Evolutionary conservation across 73 alveolate species (phyloP).

Genomic region (Tetrahymena thermophila): DNA sequence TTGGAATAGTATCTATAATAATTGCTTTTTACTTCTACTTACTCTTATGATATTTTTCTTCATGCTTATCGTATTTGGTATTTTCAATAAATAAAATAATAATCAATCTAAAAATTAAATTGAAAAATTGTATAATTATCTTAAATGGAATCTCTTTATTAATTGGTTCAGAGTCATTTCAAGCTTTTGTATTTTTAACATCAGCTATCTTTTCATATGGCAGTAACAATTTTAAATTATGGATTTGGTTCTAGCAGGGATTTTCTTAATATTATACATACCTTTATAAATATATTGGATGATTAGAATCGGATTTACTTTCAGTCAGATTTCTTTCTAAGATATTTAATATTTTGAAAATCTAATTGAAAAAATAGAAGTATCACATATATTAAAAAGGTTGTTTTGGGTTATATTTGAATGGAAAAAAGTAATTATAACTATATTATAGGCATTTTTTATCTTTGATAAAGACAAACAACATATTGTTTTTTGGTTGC

Average conservation of each 20-base stretch:
- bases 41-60: too few species aligned
- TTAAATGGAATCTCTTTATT: background rate
- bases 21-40: background rate
- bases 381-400: background rate
- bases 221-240: too few species aligned
- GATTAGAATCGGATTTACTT: background rate
- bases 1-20: background rate
- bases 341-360: background rate
- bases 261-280: background rate
- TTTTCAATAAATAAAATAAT: too few species aligned
- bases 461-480: background rate
- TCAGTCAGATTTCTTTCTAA: background rate
- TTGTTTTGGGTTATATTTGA: background rate
- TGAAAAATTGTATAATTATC: too few species aligned
- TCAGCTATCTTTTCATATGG: background rate
- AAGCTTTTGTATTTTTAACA: background rate
- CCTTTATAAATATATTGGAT: background rate
- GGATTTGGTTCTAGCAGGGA: background rate
- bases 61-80: background rate
- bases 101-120: too few species aligned
- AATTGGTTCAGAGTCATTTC: background rate
- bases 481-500: background rate
- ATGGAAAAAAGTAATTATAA: background rate
- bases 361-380: background rate
- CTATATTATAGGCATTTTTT: background rate